Base-by-base conservation (phyloP, 1,139 yeast species). In the Taiozyma onychis region DNA sequence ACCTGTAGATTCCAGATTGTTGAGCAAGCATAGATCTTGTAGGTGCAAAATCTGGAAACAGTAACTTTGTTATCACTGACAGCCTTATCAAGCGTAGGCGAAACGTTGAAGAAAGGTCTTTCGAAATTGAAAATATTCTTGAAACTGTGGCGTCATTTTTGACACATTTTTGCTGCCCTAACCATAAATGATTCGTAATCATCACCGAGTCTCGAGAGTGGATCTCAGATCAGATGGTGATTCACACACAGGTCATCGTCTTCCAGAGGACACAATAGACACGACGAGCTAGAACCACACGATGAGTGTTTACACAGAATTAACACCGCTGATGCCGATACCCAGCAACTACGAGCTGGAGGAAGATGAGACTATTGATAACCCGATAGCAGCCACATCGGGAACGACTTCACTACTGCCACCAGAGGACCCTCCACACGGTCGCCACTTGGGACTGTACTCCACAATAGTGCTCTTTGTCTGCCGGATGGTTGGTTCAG, bases 401-500 rank as follows among this genome's bases (percentile, higher is more conserved):
- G 54, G 53, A 3, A 45, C 32, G 11, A 44, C 50, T 3, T 39
- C 58, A 2, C 44, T 50, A 18, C 35, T 51, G 9, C 48, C 50
- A n/a, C 58, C 62, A 9, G 71, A 67, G 47, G 83, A 79, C 30
- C 70, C 77, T 2, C 85, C 85, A 0, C 82, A 77, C 52, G 85
- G 85, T 4, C 67, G 86, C 28, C 84, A 80, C 59, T 60, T 81
- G 53, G 85, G 85, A 0, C 62, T 77, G 3, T 78, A 72, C 54
- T 79, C 84, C 3, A 78, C 83, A 0, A 70, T 78, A 34, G 72
- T 80, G 51, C 62, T 80, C 54, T 78, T 78, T 51, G 72, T 81
- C 4, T 77, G 81, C 39, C 66, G 85, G 48, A 81, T 81, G 45
- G 69, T 81, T 14, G 86, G 86, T 0, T 78, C 84, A 1, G 86